These are phyloP conservation scores for Herpotrichia juniperi DNA, from an alignment of 2,329 filamentous ascomycete species.

Conservation along the genomic window DNA sequence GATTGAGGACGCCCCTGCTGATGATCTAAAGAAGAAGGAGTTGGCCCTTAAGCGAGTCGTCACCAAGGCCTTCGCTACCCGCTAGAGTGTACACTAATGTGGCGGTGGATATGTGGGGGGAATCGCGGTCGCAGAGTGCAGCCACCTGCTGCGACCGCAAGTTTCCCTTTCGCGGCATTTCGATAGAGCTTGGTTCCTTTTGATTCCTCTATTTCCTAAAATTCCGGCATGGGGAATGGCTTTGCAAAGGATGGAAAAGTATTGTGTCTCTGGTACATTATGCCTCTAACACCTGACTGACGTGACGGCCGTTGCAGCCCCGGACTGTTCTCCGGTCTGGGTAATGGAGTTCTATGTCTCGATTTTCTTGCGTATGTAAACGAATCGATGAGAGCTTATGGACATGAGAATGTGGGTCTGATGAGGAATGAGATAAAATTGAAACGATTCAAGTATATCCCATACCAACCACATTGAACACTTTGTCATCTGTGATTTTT, in stretches of 20 bases:
- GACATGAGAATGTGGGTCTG: background rate
- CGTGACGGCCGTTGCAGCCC: slow-evolving; percentile 5
- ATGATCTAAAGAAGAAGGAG: slow-evolving; percentile 99
- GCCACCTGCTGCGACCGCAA: background rate
- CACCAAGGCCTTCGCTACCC: slow-evolving; percentile 96
- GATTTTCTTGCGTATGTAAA: slow-evolving; percentile 8
- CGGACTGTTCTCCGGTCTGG: slow-evolving; percentile 2
- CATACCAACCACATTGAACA: background rate
- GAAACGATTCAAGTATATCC: background rate
- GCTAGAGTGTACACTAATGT: slow-evolving; percentile 60
- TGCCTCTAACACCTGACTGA: slow-evolving; percentile 7
- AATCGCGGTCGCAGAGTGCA: background rate
- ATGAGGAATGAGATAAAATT: slow-evolving; percentile 3
- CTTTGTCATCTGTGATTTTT: too few species aligned
- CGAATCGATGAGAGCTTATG: background rate
- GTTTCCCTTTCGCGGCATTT: slow-evolving; percentile 10
- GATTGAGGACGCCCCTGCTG: slow-evolving; percentile 86
- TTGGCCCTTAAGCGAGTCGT: slow-evolving; percentile 95
- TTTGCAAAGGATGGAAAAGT: slow-evolving; percentile 12
- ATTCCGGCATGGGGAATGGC: slow-evolving; percentile 1
- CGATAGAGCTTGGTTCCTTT: slow-evolving; percentile 8
- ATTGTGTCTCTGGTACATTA: slow-evolving; percentile 10
- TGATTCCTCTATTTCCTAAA: slow-evolving; percentile 1
- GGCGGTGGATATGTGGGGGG: background rate
- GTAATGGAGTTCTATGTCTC: slow-evolving; percentile 9